Evolutionary conservation across 805 yeast genomes (phyloP).

Genomic region (Pichia sporocuriosa): DNA sequence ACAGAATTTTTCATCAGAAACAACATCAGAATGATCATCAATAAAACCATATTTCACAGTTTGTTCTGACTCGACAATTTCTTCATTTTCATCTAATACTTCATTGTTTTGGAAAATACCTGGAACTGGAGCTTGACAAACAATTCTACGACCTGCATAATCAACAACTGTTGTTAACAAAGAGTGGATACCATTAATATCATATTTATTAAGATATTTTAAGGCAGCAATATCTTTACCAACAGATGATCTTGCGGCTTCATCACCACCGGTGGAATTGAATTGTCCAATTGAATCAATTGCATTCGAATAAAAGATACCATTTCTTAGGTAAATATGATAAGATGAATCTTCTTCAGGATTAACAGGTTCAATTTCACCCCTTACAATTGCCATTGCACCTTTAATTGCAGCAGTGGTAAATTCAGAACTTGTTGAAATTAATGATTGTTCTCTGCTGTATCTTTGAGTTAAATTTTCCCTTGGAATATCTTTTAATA

Average conservation of each 20-base stretch:
- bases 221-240: constrained; percentile 74
- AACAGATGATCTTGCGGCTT: constrained; percentile 76
- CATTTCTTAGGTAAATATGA: constrained; percentile 69
- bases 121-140: constrained; percentile 95
- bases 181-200: constrained; percentile 56
- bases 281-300: constrained; percentile 63
- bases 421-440: constrained; percentile 70
- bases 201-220: constrained; percentile 59
- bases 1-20: constrained; percentile 46
- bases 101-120: constrained; percentile 56
- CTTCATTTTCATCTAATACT: constrained; percentile 31
- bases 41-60: constrained; percentile 71
- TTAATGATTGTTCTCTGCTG: constrained; percentile 66
- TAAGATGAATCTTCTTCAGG: constrained; percentile 60
- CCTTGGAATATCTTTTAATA: constrained; percentile 64
- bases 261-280: constrained; percentile 66
- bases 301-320: constrained; percentile 81
- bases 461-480: constrained; percentile 53
- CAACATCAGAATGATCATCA: constrained; percentile 48
- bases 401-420: constrained; percentile 70
- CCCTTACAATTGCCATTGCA: constrained; percentile 68
- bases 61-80: constrained; percentile 31
- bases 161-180: constrained; percentile 83
- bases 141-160: constrained; percentile 78
- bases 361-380: constrained; percentile 71